Base-by-base conservation (phyloP, 1,139 yeast species). In the Saccharomyces pastorianus region DNA sequence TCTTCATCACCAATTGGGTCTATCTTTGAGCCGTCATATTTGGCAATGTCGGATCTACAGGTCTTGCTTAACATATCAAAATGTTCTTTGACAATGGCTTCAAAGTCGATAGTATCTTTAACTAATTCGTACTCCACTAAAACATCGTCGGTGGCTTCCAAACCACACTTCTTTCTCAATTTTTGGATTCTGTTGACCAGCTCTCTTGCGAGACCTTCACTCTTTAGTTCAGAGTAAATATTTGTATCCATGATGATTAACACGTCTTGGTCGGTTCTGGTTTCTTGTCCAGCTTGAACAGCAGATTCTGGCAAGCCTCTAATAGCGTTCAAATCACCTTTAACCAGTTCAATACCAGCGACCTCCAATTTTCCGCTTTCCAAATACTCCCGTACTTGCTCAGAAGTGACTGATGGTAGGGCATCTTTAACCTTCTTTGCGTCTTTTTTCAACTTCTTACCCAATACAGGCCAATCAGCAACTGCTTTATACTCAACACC, bases 401-500 rank as follows among this genome's bases (percentile, higher is more conserved):
- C 87, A 23, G 96, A 86, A 31, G 93, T 73, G 53, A 95, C 81
- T 20, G 70, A 71, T 60, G 98, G 97, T 64, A 95, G 80, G 27
- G 95, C 98, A 68, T 85, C 95, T 79, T 93, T 93, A 58, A 95
- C 99, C 71, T 82, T 86, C 76, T 87, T 89, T 61, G 88, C 95
- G 67, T 91, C 98, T 70, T 84, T 84, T 82, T 91, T 91, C 72
- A 95, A 82, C 74, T 93, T 93, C 80, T 93, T 93, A 75, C 99
- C 99, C 63, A 95, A 81, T 17, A 90, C 89, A 53, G 98, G 96
- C 99, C 99, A 95, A 76, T 95, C 99, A 49, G 99, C 99, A 71
- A 88, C 95, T 50, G 93, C 97, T 58, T 81, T 82, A 77, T 91
- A 93, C 68, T 85, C 88, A 59, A 95, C 98, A 64, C 93, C 95